Percentiles rank a stretch among this genome's conserved stretches.
phyloP scores from a whole-genome alignment of 2,329 filamentous ascomycete species.

The Diaporthe capsici region DNA sequence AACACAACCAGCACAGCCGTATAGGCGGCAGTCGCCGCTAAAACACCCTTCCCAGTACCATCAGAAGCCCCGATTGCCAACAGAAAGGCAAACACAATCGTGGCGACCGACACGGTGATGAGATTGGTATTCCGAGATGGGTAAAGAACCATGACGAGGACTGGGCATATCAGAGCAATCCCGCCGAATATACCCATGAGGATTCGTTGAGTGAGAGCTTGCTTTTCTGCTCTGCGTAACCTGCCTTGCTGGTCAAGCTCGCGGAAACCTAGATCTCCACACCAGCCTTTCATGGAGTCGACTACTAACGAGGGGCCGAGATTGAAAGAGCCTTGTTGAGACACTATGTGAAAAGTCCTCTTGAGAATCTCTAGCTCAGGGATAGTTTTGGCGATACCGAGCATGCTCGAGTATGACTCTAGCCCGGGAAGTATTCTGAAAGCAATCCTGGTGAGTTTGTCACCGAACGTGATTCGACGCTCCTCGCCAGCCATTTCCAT shows the following conservation, averaged over 20 bases:
- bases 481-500: neutral
- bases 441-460: neutral
- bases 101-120: neutral
- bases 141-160: neutral
- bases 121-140: neutral
- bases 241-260: neutral
- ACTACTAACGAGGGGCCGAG: neutral
- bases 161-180: neutral
- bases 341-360: neutral
- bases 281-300: neutral
- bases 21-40: neutral
- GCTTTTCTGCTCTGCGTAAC: neutral
- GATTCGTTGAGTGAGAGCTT: neutral
- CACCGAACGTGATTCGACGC: neutral
- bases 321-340: neutral
- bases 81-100: neutral
- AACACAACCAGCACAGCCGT: constrained; percentile 15
- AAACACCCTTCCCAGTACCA: neutral
- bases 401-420: neutral
- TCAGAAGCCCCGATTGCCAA: neutral
- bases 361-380: neutral
- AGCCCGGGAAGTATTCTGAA: neutral
- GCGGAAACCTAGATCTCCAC: neutral
- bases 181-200: neutral
- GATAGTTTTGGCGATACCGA: neutral